Base-by-base conservation (phyloP, 306 rosid species). In the Trichosanthes cucumerina region DNA sequence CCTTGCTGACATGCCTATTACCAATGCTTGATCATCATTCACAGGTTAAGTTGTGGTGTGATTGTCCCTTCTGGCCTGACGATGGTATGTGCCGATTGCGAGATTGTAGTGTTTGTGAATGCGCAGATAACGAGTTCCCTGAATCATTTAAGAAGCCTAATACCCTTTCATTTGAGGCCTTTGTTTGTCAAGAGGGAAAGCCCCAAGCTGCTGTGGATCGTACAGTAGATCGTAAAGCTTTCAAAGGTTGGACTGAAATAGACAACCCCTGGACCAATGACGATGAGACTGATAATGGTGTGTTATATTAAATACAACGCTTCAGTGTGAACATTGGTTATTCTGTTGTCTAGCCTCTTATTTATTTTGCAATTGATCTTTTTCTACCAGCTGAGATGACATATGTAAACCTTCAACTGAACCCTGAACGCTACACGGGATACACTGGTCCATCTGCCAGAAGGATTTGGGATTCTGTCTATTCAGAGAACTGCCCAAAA, bases 21-120 rank as follows among this genome's bases (percentile, higher is more conserved):
- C 60, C 31, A 63, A 78, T 65, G 52, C 34, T 44, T 71, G 79
- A 68, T 73, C 79, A 34, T 56, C 63, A 34, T 64, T 64, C 71
- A 52, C 47, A 92, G 99, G 98, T 63, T 21, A 95, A 95, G 83
- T 84, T 95, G 50, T 91, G 97, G 99, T 95, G 99, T 38, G 93
- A 95, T 86, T 95, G 99, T 83, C 99, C 97, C 28, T 95, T 92
- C 80, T 95, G 99, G 99, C 99, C 96, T 31, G 97, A 95, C 43
- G 99, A 95, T 84, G 99, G 99, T 44, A 95, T 95, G 99, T 95
- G 99, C 82, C 90, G 89, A 65, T 83, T 95, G 91, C 88, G 97
- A 79, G 99, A 95, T 74, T 95, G 97, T 81, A 95, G 96, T 87
- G 99, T 95, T 46, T 95, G 99, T 84, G 99, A 95, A 86, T 95